phyloP scores from a whole-genome alignment of 2,329 filamentous ascomycete genomes.

The Fusarium multiceps region DNA sequence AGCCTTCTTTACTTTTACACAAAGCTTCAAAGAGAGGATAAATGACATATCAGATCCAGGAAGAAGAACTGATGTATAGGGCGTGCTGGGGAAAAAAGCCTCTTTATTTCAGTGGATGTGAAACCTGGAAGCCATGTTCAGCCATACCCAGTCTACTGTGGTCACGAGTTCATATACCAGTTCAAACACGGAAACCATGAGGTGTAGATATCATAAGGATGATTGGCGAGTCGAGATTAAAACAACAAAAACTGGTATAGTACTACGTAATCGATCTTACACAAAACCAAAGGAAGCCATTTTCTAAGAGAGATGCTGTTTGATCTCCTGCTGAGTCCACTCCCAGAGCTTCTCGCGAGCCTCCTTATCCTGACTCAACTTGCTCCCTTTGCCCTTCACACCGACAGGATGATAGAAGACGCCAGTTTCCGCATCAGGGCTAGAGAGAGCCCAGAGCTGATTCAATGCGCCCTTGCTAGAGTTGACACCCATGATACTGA shows the following conservation, averaged over 20 bases:
- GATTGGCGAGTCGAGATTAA: too few relatives aligned
- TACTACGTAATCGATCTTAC: too few relatives aligned
- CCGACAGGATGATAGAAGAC: conserved; percentile 15
- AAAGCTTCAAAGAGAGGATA: neutral
- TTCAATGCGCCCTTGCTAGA: neutral
- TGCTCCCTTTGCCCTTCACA: conserved; percentile 7
- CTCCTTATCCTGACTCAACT: neutral
- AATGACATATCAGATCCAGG: neutral
- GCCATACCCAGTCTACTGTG: too few relatives aligned
- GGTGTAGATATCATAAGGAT: too few relatives aligned
- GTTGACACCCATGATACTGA: neutral
- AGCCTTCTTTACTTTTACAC: neutral
- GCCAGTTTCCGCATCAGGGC: neutral
- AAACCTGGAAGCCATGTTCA: too few relatives aligned
- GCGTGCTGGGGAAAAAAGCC: too few relatives aligned
- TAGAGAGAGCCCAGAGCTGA: neutral
- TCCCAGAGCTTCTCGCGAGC: conserved; percentile 11
- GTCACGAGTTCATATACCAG: too few relatives aligned
- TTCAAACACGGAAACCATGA: too few relatives aligned
- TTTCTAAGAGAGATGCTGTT: neutral
- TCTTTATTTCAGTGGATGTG: too few relatives aligned
- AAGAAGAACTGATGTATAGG: too few relatives aligned
- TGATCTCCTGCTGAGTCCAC: conserved; percentile 9
- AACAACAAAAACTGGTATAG: too few relatives aligned
- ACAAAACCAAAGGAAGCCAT: rapidly evolving